Base-by-base conservation (phyloP, 345 rosid genomes). In the Psidium guajava region DNA sequence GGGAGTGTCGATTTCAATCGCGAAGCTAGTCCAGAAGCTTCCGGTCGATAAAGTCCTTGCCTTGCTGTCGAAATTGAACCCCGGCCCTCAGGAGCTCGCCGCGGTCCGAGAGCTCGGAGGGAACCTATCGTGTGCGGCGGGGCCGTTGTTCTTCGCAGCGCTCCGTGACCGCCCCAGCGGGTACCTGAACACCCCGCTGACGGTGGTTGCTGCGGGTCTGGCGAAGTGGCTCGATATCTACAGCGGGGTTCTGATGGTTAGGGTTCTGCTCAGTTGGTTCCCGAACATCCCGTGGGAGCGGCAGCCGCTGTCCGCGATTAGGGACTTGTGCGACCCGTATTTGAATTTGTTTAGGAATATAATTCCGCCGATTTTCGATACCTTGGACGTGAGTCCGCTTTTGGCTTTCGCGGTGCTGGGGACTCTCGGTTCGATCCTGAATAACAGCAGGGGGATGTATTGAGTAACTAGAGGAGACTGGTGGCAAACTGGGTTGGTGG, bases 241-340 rank as follows among this genome's bases (percentile, higher is more conserved):
- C 92, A 95, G 97, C 27, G 98, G 95, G 83, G 97, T 94, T 54
- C 86, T 97, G 89, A 91, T 95, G 98, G 95, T 97, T 64, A 91
- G 98, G 91, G 99, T 97, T 61, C 90, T 97, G 89, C 95, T 95
- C 21, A 94, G 98, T 87, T 97, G 98, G 99, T 97, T 97, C 88
- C 99, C 98, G 0, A 97, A 97, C 86, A 93, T 94, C 8, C 98
- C 97, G 1, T 95, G 98, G 99, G 98, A 97, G 61, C 88, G 95
- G 36, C 98, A 94, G 90, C 98, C 98, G 2, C 85, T 95, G 51
- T 92, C 96, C 10, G 98, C 98, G 2, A 93, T 95, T 10, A 90
- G 97, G 85, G 98, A 94, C 90, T 91, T 95, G 0, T 95, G 97
- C 13, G 99, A 95, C 87, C 99, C 98, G 8, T 95, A 97, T 73